Base-by-base conservation (phyloP, 257 asterid species). In the Penstemon davidsonii region DNA sequence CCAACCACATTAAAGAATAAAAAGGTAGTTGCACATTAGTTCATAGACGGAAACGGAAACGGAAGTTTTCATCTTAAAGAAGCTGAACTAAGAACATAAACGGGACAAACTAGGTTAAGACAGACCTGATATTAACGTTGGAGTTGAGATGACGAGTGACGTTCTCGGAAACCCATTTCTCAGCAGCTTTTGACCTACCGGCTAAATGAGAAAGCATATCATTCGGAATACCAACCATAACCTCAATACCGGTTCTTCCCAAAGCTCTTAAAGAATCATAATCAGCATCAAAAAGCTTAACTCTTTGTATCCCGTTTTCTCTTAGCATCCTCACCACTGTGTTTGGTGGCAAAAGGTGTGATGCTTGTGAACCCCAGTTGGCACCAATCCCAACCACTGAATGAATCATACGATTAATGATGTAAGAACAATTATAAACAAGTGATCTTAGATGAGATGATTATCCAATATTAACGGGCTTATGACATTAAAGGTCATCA, bases 221-320 rank as follows among this genome's bases (percentile, higher is more conserved):
- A 54, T 91, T 91, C 4, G 98, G 98, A 67, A 91, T 91, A 63
- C 98, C 96, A 18, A 91, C 96, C 96, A 91, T 89, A 39, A 91
- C 96, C 79, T 91, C 95, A 73, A 91, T 83, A 38, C 88, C 94
- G 10, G 96, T 80, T 51, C 75, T 66, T 3, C 89, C 85, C 62
- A 91, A 55, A 70, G 98, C 98, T 73, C 69, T 75, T 62, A 91
- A 69, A 5, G 95, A 84, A 66, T 87, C 94, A 55, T 80, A 85
- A 75, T 87, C 88, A 46, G 98, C 79, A 72, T 89, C 98, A 46
- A 91, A 91, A 72, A 91, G 98, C 83, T 91, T 91, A 7, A 91
- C 88, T 70, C 83, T 91, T 72, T 83, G 90, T 69, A 91, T 81
- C 66, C 98, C 94, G 10, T 91, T 91, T 19, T 83, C 90, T 71